Evolutionary conservation across 352 stramenopile genomes (phyloP).

Genomic region (Pythium monospermum): DNA sequence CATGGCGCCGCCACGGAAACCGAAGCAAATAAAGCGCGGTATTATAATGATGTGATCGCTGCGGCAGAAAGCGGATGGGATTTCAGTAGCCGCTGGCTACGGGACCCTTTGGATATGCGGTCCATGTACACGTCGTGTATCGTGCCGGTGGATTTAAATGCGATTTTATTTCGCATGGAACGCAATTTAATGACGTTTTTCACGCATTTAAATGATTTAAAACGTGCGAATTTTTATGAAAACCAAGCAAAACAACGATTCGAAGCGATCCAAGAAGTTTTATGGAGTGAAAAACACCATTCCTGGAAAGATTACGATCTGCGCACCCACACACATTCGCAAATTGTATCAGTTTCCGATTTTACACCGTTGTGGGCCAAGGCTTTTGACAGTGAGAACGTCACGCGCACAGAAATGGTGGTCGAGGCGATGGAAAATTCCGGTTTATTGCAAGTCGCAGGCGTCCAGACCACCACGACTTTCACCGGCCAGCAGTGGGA

Average conservation of each 20-base stretch:
- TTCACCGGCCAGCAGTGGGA: constrained; percentile 87
- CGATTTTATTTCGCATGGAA: constrained; percentile 78
- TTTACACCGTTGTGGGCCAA: constrained; percentile 78
- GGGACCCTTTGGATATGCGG: constrained; percentile 55
- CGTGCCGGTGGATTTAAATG: constrained; percentile 83
- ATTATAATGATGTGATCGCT: constrained; percentile 82
- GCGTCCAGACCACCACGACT: constrained; percentile 61
- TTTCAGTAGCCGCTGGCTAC: constrained; percentile 85
- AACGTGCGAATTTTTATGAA: constrained; percentile 44
- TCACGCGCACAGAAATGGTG: constrained; percentile 35
- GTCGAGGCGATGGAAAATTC: constrained; percentile 48
- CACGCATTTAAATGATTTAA: constrained; percentile 30
- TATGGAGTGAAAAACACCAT: constrained; percentile 54
- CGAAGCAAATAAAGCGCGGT: constrained; percentile 52
- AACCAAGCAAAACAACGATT: constrained; percentile 31
- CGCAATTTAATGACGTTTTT: constrained; percentile 69
- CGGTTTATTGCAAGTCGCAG: constrained; percentile 54
- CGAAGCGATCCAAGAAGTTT: constrained; percentile 57
- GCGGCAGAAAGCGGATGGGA: constrained; percentile 89
- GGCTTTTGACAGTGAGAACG: constrained; percentile 45
- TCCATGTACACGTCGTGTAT: constrained; percentile 64
- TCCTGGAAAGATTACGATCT: constrained; percentile 77
- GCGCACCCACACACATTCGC: constrained; percentile 38
- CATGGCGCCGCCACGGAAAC: constrained; percentile 30
- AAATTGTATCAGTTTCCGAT: constrained; percentile 53